Evolutionary conservation across 2,329 filamentous ascomycete genomes (phyloP).

Genomic region (Cytospora piceicola): DNA sequence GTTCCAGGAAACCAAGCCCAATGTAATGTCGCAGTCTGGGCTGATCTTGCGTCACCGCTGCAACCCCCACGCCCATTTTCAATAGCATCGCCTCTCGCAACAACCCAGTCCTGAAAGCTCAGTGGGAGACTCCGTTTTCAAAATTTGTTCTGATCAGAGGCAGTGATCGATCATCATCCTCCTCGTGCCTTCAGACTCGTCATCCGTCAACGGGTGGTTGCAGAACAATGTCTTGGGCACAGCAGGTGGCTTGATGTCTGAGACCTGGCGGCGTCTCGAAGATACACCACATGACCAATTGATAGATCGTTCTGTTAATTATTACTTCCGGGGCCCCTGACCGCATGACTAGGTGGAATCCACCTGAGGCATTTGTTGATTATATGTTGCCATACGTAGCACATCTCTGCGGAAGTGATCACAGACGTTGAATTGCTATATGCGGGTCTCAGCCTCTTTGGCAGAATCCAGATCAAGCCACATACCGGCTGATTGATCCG

Average conservation of each 20-base stretch:
- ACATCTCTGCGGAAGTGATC: neutral
- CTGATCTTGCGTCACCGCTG: constrained; percentile 18
- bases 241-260: constrained; percentile 6
- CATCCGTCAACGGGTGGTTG: neutral
- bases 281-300: neutral
- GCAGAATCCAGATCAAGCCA: neutral
- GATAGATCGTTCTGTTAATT: neutral
- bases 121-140: neutral
- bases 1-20: neutral
- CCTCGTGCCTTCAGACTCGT: neutral
- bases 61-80: constrained; percentile 2
- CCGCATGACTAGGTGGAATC: neutral
- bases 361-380: neutral
- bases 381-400: constrained; percentile 5
- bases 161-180: neutral
- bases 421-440: neutral
- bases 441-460: constrained; percentile 1
- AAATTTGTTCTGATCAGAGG: neutral
- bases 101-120: neutral
- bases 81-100: neutral
- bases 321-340: neutral
- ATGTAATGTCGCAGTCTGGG: neutral
- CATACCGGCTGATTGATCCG: neutral
- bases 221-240: constrained; percentile 8
- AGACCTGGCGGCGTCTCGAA: neutral